phyloP scores from a whole-genome alignment of 108 stramenopile genomes.

The Schizochytrium sp. region DNA sequence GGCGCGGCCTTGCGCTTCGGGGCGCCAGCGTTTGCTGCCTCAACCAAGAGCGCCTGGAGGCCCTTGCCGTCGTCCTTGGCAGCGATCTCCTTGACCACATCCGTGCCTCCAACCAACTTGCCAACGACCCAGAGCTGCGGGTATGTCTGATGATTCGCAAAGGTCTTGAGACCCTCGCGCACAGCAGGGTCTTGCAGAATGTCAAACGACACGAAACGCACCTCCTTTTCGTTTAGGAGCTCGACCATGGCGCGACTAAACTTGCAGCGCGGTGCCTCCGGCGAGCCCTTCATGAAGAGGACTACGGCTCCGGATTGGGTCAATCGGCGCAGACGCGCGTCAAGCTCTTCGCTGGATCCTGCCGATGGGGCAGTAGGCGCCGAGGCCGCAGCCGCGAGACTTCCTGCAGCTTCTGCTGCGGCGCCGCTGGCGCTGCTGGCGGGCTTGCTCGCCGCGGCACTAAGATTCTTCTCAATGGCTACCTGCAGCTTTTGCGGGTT shows the following conservation, averaged over 20 bases:
- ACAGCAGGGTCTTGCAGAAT: conserved; percentile 76
- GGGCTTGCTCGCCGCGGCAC: conserved; percentile 17
- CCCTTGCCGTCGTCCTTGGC: conserved; percentile 27
- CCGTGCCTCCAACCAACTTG: conserved; percentile 87
- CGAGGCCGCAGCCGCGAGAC: conserved; percentile 17
- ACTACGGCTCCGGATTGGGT: conserved; percentile 63
- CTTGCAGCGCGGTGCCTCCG: conserved; percentile 71
- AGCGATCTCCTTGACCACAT: conserved; percentile 85
- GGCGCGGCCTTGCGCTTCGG: neutral
- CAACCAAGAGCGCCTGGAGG: neutral
- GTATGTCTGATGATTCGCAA: conserved; percentile 77
- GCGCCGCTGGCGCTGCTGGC: neutral
- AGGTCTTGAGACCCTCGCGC: conserved; percentile 76
- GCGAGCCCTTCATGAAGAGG: conserved; percentile 91
- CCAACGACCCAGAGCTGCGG: conserved; percentile 92
- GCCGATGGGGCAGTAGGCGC: neutral
- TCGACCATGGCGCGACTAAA: conserved; percentile 84
- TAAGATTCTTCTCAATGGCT: conserved; percentile 18
- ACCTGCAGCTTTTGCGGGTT: conserved; percentile 59
- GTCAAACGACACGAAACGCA: conserved; percentile 73
- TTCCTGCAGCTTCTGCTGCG: neutral
- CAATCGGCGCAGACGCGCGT: conserved; percentile 41
- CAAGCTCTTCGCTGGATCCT: conserved; percentile 5
- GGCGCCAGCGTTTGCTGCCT: neutral
- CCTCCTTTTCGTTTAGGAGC: conserved; percentile 50